Base-by-base conservation (phyloP, 164 flowering plant genomes). In the Macadamia tetraphylla region DNA sequence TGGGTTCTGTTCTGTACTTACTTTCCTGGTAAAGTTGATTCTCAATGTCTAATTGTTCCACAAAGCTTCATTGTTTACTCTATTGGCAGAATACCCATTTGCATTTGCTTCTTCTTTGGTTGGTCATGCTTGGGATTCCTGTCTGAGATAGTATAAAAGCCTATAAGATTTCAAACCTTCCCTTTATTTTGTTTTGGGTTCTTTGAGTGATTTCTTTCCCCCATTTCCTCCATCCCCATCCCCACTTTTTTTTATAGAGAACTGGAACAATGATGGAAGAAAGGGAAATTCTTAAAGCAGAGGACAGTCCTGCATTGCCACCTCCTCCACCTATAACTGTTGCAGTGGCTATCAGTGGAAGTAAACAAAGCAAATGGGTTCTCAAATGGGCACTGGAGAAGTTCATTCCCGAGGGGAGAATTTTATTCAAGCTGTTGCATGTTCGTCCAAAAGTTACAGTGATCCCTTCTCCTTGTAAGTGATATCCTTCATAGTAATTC, bases 321-420 rank as follows among this genome's bases (percentile, higher is more conserved):
- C 59, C 71, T 60, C 64, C 73, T 4, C 62, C 73, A 14, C 59
- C 78, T 71, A 67, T 65, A 18, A 79, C 73, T 6, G 85, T 87
- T 32, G 88, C 78, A 2, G 64, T 90, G 63, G 95, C 95, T 58
- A 74, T 90, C 58, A 83, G 73, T 70, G 92, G 89, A 46, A 83
- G 77, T 49, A 79, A 60, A 62, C 88, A 77, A 61, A 84, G 88
- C 83, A 84, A 83, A 69, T 70, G 77, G 70, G 75, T 89, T 3
- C 71, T 93, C 60, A 70, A 60, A 51, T 93, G 98, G 98, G 95
- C 98, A 30, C 63, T 93, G 78, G 86, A 89, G 5, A 91, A 87
- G 70, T 87, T 93, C 66, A 64, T 73, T 73, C 78, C 88, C 0
- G 88, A 84, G 73, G 91, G 82, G 48, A 76, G 70, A 29, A 65